Evolutionary conservation across 1,284 basidiomycete species (phyloP).

Genomic region (Moesziomyces parantarcticus): DNA sequence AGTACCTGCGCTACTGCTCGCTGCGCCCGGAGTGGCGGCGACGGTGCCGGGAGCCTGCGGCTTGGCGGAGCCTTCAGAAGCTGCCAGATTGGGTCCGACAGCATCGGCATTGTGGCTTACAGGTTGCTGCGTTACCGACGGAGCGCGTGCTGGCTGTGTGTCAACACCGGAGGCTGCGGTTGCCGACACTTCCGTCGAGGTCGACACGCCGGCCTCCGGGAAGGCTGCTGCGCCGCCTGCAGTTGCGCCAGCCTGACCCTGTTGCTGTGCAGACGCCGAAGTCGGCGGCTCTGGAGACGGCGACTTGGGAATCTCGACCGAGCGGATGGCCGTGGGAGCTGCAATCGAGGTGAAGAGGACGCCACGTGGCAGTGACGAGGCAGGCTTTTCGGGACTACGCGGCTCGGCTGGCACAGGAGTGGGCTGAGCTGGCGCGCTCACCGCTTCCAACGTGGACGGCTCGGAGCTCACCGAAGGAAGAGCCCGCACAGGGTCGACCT

Average conservation of each 20-base stretch:
- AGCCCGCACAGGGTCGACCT: slow-evolving; percentile 13
- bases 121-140: slow-evolving; percentile 14
- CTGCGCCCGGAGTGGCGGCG: slow-evolving; percentile 3
- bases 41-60: slow-evolving; percentile 4
- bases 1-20: not conserved
- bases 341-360: slow-evolving; percentile 47
- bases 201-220: not conserved
- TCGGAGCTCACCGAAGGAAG: not conserved
- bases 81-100: not conserved
- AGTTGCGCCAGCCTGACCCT: not conserved
- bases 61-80: slow-evolving; percentile 18
- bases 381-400: slow-evolving; percentile 13
- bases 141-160: slow-evolving; percentile 14
- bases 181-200: slow-evolving; percentile 6
- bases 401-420: slow-evolving; percentile 5
- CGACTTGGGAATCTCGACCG: slow-evolving; percentile 59
- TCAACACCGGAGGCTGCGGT: slow-evolving; percentile 13
- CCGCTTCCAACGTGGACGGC: not conserved
- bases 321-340: slow-evolving; percentile 52
- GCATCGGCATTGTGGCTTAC: slow-evolving; percentile 1
- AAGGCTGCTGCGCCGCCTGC: not conserved
- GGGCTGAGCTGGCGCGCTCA: not conserved
- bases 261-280: slow-evolving; percentile 1
- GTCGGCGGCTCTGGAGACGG: slow-evolving; percentile 45
- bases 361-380: slow-evolving; percentile 19